Evolutionary conservation across 108 stramenopile species (phyloP), one percentile per base, ranked within the genome.

Genomic region (Phaeodactylum tricornutum): DNA sequence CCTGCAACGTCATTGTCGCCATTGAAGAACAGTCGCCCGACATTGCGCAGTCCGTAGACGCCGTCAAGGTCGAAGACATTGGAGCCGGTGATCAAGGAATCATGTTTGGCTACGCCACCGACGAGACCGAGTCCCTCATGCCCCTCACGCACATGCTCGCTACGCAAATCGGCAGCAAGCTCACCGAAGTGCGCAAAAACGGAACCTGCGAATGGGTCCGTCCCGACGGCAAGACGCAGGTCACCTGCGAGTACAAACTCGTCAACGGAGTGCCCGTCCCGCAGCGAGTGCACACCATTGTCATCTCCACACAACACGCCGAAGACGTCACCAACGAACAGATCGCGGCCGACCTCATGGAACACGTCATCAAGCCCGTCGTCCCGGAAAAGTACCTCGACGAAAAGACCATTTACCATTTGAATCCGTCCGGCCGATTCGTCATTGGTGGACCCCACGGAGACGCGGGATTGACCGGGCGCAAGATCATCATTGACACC

Each of bases 11-110:
- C 42, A 83, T 97, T 34, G 94, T 97, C 16, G 91, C 92, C 40
- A 93, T 97, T 66, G 93, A 97, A 76, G 93, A 97, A 79, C 96
- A 97, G 63, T 91, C 88, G 26, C 96, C 96, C 43, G 96, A 97
- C 68, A 97, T 97, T 61, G 96, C 94, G 52, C 92, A 93, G 61
- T 83, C 86, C 27, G 96, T 97, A 19, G 92, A 97, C 75, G 79
- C 89, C 45, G 86, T 77, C 41, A 87, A 92, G 66, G 67, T 86
- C 59, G 94, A 95, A 14, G 96, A 97, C 61, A 87, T 95, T 36
- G 96, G 96, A 47, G 96, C 96, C 57, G 96, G 96, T 50, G 96
- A 97, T 60, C 96, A 97, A 72, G 96, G 96, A 47, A 95, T 97
- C 76, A 97, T 97, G 96, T 97, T 97, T 70, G 96, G 96, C 19